Conservation (phyloP, 2,329 filamentous ascomycete species). For the Annulohypoxylon truncatum region DNA sequence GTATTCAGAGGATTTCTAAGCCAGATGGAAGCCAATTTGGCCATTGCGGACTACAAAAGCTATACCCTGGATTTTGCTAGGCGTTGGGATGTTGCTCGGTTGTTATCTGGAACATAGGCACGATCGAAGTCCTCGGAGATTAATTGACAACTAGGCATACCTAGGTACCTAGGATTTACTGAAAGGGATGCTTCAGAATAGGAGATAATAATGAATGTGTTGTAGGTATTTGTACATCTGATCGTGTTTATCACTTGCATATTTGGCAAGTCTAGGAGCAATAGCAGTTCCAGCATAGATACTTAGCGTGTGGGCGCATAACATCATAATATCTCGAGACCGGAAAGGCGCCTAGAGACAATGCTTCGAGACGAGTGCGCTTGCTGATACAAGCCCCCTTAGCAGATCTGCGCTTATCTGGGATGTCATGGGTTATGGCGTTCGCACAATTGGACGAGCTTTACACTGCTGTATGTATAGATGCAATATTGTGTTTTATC, state of each 20-base stretch:
- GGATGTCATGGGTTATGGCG: background rate
- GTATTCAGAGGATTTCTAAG: background rate
- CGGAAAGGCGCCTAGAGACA: conserved; percentile 10
- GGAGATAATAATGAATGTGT: background rate
- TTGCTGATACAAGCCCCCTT: conserved; percentile 28
- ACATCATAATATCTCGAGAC: conserved; percentile 12
- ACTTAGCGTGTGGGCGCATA: background rate
- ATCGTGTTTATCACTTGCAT: background rate
- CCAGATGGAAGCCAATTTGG: conserved; percentile 4
- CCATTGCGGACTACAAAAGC: conserved; percentile 10
- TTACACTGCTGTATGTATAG: background rate
- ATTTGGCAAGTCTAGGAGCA: background rate
- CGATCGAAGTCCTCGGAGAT: background rate
- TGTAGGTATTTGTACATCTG: background rate
- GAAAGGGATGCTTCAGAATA: background rate
- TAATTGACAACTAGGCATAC: background rate
- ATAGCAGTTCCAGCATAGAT: background rate
- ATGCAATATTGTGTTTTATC: background rate
- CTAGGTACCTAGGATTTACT: too few relatives aligned
- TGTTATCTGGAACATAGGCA: background rate
- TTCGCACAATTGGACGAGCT: conserved; percentile 4
- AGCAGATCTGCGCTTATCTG: conserved; percentile 16
- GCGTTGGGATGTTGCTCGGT: conserved; percentile 16
- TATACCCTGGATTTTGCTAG: conserved; percentile 26
- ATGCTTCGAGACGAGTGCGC: conserved; percentile 24